Base-by-base conservation (phyloP, 331 rosid genomes). In the Malus hybrid region DNA sequence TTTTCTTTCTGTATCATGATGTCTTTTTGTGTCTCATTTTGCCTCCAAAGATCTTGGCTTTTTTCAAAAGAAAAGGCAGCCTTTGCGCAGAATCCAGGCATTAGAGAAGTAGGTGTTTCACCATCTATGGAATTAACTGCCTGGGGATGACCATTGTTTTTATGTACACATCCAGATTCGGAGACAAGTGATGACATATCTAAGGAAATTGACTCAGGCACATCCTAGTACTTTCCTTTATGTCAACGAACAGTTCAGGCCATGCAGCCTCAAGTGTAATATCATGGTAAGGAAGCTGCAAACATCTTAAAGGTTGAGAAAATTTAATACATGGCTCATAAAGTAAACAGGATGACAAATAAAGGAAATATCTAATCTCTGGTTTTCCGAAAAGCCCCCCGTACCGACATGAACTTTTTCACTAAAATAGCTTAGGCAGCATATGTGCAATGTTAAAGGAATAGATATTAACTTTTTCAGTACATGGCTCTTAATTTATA, bases 51-150 rank as follows among this genome's bases (percentile, higher is more conserved):
- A 63, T 96, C 63, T 61, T 65, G 85, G 68, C 64, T 84, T 73
- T 82, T 89, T 83, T 88, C 90, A 70, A 67, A 89, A 73, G 96
- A 88, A 72, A 87, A 52, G 46, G 97, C 87, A 82, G 93, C 97
- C 82, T 91, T 93, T 10, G 96, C 94, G 79, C 89, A 87, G 75
- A 93, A 61, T 61, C 96, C 96, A 70, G 97, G 98, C 85, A 84
- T 75, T 26, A 93, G 76, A 73, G 93, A 71, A 39, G 77, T 32
- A 24, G 97, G 97, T 0, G 83, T 83, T 19, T 66, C 82, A 56
- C 61, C 82, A 75, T 77, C 81, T 50, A 76, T 24, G 60, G 84
- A 71, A 82, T 83, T 82, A 66, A 89, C 55, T 46, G 89, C 79
- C 80, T 72, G 81, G 20, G 98, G 97, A 74, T 77, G 80, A 61